These are phyloP conservation scores for Schizophyllum amplum DNA, from an alignment of 1,284 basidiomycete genomes.

Conservation along the genomic window DNA sequence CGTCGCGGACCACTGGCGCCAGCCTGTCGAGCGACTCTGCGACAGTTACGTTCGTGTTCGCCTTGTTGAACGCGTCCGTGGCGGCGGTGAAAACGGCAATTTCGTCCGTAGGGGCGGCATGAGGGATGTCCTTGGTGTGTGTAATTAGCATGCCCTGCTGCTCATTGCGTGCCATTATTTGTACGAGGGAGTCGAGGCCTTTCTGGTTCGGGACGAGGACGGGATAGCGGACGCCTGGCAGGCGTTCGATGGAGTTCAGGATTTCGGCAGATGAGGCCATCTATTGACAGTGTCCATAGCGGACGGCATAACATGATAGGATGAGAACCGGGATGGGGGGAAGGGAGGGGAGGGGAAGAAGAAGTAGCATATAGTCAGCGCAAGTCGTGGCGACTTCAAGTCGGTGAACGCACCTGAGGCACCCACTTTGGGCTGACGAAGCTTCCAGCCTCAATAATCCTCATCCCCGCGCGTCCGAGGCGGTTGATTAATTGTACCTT, in stretches of 20 bases:
- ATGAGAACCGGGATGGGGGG: too few relatives aligned
- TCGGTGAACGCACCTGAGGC: conserved; percentile 58
- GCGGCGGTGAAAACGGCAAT: conserved; percentile 89
- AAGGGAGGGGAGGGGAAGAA: not conserved
- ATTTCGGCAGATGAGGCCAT: conserved; percentile 84
- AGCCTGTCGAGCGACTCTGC: conserved; percentile 66
- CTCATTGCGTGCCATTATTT: conserved; percentile 33
- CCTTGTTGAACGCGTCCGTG: conserved; percentile 79
- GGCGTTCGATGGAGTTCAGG: conserved; percentile 45
- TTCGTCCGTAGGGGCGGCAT: conserved; percentile 51
- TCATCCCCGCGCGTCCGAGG: conserved; percentile 64
- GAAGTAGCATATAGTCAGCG: not conserved
- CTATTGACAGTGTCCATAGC: conserved; percentile 29
- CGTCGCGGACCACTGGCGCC: conserved; percentile 54
- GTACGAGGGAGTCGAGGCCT: conserved; percentile 64
- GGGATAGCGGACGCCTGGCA: conserved; percentile 60
- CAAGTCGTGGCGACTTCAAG: not conserved
- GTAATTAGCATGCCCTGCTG: conserved; percentile 5
- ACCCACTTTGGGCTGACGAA: conserved; percentile 95
- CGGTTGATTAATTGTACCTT: conserved; percentile 69
- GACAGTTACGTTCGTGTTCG: conserved; percentile 80
- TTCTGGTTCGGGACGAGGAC: conserved; percentile 84
- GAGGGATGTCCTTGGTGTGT: conserved; percentile 1
- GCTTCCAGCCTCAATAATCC: conserved; percentile 80
- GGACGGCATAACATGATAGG: too few relatives aligned